phyloP scores from a whole-genome alignment of 2,329 filamentous ascomycete species.

The Proliferodiscus dingleyae region DNA sequence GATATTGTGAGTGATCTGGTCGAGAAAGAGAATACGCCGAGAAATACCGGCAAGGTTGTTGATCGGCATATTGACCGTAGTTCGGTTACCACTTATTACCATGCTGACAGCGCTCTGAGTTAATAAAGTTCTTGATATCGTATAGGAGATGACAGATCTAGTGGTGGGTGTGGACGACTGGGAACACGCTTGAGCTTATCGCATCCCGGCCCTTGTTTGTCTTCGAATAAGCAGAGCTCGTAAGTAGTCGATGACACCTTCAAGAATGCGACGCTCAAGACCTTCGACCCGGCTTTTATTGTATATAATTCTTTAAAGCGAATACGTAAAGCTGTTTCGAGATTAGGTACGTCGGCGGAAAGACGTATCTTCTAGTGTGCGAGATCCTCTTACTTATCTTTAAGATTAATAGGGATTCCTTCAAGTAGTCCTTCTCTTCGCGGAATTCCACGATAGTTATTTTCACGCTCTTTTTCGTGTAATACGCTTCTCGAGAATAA shows the following conservation, averaged over 20 bases:
- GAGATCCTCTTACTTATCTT: constrained; percentile 67
- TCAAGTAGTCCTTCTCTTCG: constrained; percentile 58
- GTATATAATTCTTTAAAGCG: constrained; percentile 85
- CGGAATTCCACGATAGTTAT: constrained; percentile 43
- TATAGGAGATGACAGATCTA: constrained; percentile 31
- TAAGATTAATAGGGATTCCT: constrained; percentile 47
- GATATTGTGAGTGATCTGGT: constrained; percentile 78
- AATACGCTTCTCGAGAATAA: constrained; percentile 73
- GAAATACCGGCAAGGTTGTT: constrained; percentile 46
- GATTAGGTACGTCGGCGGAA: constrained; percentile 78
- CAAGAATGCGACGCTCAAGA: constrained; percentile 86
- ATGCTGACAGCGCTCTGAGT: constrained; percentile 47
- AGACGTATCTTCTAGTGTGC: constrained; percentile 73
- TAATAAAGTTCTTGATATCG: constrained; percentile 26
- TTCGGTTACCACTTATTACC: constrained; percentile 43
- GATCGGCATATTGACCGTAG: constrained; percentile 22
- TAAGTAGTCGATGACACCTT: constrained; percentile 94
- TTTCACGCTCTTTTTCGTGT: constrained; percentile 59
- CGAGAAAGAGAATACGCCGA: constrained; percentile 83
- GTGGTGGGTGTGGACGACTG: constrained; percentile 39
- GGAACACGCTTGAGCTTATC: constrained; percentile 47
- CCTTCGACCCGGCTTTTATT: constrained; percentile 89
- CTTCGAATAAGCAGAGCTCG: constrained; percentile 80
- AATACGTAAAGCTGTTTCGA: constrained; percentile 88
- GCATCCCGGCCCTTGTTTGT: constrained; percentile 39